Evolutionary conservation across 2,329 filamentous ascomycete genomes (phyloP), one percentile per base, ranked within the genome.

Genomic region (Cercospora janseana): DNA sequence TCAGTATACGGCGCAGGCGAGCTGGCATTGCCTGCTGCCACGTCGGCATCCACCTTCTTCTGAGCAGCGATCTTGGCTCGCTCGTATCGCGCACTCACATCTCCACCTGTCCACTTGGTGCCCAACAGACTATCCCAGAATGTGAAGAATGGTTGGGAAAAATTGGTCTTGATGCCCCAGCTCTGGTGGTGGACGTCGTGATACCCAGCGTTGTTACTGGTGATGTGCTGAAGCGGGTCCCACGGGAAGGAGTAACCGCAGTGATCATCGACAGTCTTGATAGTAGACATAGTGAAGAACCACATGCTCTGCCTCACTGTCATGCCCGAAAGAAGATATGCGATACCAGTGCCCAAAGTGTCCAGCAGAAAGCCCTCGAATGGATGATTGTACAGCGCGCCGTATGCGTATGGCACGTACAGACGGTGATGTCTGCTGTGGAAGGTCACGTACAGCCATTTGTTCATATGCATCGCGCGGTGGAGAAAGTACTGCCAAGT

Each of bases 401-500:
- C 93, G 69, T 92, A 98, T 3, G 93, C 93, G 69, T 97, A 98
- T 2, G 93, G 93, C 3, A 97, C 93, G 69, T 98, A 97, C 26
- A 98, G 83, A 31, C 92, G 87, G 76, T 98, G 93, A 71, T 98
- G 93, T 52, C 92, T 85, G 38, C 91, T 92, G 74, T 97, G 93
- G 74, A 96, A 93, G 47, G 85, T 87, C 56, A 84, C 86, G 77
- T 97, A 97, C 61, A 98, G 79, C 87, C 88, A 97, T 70, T 88
- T 91, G 75, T 97, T 96, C 75, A 93, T 79, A 72, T 98, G 93
- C 93, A 98, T 98, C 51, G 86, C 81, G 29, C 93, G 88, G 72
- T 98, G 93, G 63, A 92, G 79, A 72, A 96, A 95, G 74, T 98
- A 98, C 69, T 98, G 92, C 93, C 93, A 98, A 35, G 90, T 93